A percentile compares a stretch with the other conserved stretches of the same genome.
These are phyloP conservation scores for Plenodomus tracheiphilus DNA, from an alignment of 2,329 filamentous ascomycete species.

Conservation along the genomic window DNA sequence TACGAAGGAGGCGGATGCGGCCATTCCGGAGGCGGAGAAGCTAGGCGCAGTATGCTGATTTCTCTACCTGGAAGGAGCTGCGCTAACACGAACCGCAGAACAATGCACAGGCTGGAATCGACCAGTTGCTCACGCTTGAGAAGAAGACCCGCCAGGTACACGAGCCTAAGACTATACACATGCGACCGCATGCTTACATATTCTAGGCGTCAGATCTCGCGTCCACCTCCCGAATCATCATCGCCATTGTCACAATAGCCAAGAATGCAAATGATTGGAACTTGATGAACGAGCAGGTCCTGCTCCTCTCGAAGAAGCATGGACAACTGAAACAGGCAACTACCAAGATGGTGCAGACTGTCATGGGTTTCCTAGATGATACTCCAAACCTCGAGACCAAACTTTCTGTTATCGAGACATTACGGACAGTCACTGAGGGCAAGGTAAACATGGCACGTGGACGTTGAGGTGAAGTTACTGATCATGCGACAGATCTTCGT, in stretches of 20 bases:
- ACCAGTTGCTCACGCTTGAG: constrained; percentile 89
- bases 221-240: constrained; percentile 85
- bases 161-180: constrained; percentile 8
- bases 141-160: constrained; percentile 94
- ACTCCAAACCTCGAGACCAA: constrained; percentile 86
- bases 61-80: constrained; percentile 4
- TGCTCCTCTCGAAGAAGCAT: constrained; percentile 98
- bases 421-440: constrained; percentile 95
- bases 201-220: constrained; percentile 87
- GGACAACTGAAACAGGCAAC: constrained; percentile 98
- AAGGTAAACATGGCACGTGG: constrained; percentile 62
- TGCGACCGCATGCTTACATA: constrained; percentile 23
- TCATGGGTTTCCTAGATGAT: constrained; percentile 87
- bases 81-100: constrained; percentile 51
- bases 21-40: constrained; percentile 87
- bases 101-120: constrained; percentile 84
- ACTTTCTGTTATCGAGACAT: constrained; percentile 88
- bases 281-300: constrained; percentile 92
- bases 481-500: constrained; percentile 78
- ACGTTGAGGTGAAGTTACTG: constrained; percentile 12
- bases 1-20: constrained; percentile 91
- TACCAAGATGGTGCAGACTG: constrained; percentile 97
- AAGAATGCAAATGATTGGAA: constrained; percentile 93
- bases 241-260: constrained; percentile 89
- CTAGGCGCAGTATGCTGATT: constrained; percentile 73